Conservation (phyloP, 163 green algal species). For the Coccomyxa subellipsoidea region DNA sequence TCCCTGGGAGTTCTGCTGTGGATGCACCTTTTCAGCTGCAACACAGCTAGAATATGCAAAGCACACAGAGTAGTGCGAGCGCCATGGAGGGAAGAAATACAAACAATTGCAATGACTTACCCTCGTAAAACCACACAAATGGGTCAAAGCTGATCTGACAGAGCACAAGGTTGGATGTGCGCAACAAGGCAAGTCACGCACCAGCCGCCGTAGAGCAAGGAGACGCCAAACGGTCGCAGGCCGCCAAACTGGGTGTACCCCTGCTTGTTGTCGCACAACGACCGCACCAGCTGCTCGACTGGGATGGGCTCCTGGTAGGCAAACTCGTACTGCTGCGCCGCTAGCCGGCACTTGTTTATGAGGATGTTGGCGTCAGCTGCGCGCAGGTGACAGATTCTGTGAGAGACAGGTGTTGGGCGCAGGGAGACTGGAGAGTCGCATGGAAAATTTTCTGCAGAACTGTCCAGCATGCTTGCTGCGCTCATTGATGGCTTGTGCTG, state of each 20-base stretch:
- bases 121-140: too few relatives aligned
- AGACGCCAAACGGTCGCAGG: constrained; percentile 96
- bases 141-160: too few relatives aligned
- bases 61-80: too few relatives aligned
- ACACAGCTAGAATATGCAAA: too few relatives aligned
- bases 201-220: constrained; percentile 95
- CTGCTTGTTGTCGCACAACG: constrained; percentile 97
- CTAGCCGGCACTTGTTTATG: constrained; percentile 90
- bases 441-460: too few relatives aligned
- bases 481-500: too few relatives aligned
- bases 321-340: constrained; percentile 86
- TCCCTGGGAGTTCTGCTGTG: too few relatives aligned
- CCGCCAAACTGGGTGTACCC: constrained; percentile 98
- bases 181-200: constrained; percentile 12
- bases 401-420: neutral
- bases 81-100: too few relatives aligned
- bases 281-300: constrained; percentile 95
- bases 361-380: constrained; percentile 98
- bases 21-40: too few relatives aligned
- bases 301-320: constrained; percentile 94
- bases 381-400: constrained; percentile 31
- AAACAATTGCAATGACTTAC: too few relatives aligned
- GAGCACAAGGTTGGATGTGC: neutral
- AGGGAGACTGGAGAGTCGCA: too few relatives aligned
- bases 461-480: too few relatives aligned